These are phyloP conservation scores for Aspergillus sp. DNA, from an alignment of 2,329 filamentous ascomycete species.

Conservation along the genomic window DNA sequence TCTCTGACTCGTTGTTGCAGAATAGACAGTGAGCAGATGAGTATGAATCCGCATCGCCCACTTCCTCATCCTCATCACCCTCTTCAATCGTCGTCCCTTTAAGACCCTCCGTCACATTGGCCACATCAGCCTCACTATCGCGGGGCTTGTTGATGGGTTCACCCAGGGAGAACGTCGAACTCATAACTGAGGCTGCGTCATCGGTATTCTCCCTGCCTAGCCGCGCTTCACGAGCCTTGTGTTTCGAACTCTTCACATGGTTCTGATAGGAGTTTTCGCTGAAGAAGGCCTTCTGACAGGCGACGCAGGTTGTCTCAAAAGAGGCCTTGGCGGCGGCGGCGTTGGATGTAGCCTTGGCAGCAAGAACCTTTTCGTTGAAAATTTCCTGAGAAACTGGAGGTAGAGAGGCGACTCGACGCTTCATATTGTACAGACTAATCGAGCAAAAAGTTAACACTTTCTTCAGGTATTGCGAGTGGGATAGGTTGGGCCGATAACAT, in stretches of 20 bases:
- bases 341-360: constrained; percentile 79
- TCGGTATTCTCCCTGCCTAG: constrained; percentile 54
- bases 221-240: constrained; percentile 67
- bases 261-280: constrained; percentile 96
- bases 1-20: constrained; percentile 83
- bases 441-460: constrained; percentile 1
- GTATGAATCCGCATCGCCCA: constrained; percentile 42
- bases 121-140: constrained; percentile 73
- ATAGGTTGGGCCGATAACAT: constrained; percentile 45
- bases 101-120: constrained; percentile 73
- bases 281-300: constrained; percentile 90
- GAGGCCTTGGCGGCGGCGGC: constrained; percentile 85
- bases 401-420: constrained; percentile 85
- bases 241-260: constrained; percentile 87
- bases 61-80: constrained; percentile 46
- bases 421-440: constrained; percentile 85
- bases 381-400: constrained; percentile 88
- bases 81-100: constrained; percentile 62
- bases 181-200: constrained; percentile 78
- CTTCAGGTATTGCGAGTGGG: not conserved
- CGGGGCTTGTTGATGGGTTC: constrained; percentile 64
- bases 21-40: constrained; percentile 71
- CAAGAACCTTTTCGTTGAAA: constrained; percentile 93
- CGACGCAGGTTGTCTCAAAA: constrained; percentile 78
- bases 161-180: constrained; percentile 87